Evolutionary conservation across 1,284 basidiomycete species (phyloP), one percentile per base, ranked within the genome.

Genomic region (Boletus mariae): DNA sequence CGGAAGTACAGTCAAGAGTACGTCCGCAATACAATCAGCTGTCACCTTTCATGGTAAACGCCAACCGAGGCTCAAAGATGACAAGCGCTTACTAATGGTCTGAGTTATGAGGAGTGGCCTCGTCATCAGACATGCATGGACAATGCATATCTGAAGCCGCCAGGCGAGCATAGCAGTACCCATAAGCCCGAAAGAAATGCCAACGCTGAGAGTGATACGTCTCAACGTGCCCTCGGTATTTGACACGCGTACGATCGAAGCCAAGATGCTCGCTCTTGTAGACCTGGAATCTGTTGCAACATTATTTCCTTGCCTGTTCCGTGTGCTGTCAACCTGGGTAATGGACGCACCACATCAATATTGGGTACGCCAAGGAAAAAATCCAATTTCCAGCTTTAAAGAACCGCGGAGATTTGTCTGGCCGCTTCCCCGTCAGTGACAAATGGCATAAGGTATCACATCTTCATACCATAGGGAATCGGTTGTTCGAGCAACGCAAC

Each of bases 341-440:
- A 46, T 1, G 9, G 47, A 57, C 64, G 31, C n/a, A 70, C 68
- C 68, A 67, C 49, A 69, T 54, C 13, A 69, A 8, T 25, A 10
- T 46, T 3, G 66, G 50, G 47, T 63, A 64, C 5, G 59, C 53
- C 5, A 62, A 47, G 5, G 65, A 49, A 10, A 63, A 20, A n/a
- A 59, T 43, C 59, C 59, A 55, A n/a, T 52, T 50, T 35, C 57
- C 59, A 13, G 47, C 15, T 1, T 12, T 15, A 25, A 63, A 65
- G 25, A 45, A 56, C 20, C 35, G 50, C 38, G 61, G 61, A 13
- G 45, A 0, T 3, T 0, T 0, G 11, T 34, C 63, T 61, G 41
- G 31, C 25, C 25, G 13, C 15, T 15, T 5, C 6, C 10, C 28
- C 12, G 17, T 58, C 41, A 59, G 29, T 3, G 25, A 31, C 10